phyloP scores from a whole-genome alignment of 1,139 yeast genomes.

The Hansenula lynferdii region DNA sequence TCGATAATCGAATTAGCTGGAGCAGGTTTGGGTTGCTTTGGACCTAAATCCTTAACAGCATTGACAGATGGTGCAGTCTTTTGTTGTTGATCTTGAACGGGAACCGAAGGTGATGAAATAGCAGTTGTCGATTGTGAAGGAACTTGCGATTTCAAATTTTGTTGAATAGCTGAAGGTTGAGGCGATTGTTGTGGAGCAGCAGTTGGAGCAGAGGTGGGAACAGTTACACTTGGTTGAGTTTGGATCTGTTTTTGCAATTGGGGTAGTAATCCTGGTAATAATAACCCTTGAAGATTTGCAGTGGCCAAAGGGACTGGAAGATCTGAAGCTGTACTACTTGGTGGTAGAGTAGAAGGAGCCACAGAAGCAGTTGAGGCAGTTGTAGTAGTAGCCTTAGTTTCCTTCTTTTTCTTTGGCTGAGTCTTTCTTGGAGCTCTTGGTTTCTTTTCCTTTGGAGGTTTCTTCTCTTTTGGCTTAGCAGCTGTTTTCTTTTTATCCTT shows the following conservation, averaged over 20 bases:
- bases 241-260: conserved; percentile 3
- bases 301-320: neutral
- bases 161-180: neutral
- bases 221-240: conserved; percentile 10
- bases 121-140: conserved; percentile 7
- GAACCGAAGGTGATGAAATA: neutral
- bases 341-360: conserved; percentile 9
- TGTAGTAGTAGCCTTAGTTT: conserved; percentile 9
- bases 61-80: conserved; percentile 1
- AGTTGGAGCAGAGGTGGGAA: neutral
- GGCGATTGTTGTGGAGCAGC: neutral
- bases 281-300: conserved; percentile 7
- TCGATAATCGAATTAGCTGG: conserved; percentile 17
- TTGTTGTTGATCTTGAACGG: conserved; percentile 2
- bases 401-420: conserved; percentile 20
- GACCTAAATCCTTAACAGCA: conserved; percentile 5
- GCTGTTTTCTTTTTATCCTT: conserved; percentile 13
- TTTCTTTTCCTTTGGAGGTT: conserved; percentile 22
- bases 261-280: conserved; percentile 14
- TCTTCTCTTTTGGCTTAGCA: conserved; percentile 21
- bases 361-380: conserved; percentile 15
- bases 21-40: conserved; percentile 18
- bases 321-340: too few relatives aligned
- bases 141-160: neutral
- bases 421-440: conserved; percentile 21